Evolutionary conservation across 106 monocot genomes (phyloP), one percentile per base, ranked within the genome.

Genomic region (Hemerocallis citrina): DNA sequence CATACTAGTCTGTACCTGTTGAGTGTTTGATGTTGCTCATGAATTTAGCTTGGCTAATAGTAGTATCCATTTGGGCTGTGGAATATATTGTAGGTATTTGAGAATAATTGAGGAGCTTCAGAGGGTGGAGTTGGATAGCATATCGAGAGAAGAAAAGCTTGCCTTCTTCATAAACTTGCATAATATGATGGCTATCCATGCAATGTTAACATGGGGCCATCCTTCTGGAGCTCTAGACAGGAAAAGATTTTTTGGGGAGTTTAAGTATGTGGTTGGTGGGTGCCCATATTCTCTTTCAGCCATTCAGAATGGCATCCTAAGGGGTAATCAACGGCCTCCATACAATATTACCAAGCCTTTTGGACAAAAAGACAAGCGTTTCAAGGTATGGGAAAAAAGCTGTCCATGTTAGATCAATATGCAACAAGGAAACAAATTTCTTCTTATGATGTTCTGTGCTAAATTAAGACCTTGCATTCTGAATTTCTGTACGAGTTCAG

Each of bases 121-220:
- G 34, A 89, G 93, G 66, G 93, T 89, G 42, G 82, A 85, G 10
- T 59, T 86, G 56, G 72, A 80, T 27, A 64, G 55, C 21, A 58
- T 86, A 34, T 77, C 89, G 17, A 85, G 85, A 44, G 93, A 94
- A 75, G 93, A 94, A 49, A 94, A 83, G 39, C 85, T 94, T 39
- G 76, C 93, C 31, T 94, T 94, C 56, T 94, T 94, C 52, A 85
- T 94, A 59, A 94, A 94, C 70, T 68, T 94, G 9, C 80, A 94
- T 38, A 94, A 94, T 50, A 94, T 89, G 89, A 94, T 94, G 89
- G 79, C 75, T 11, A 83, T 94, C 30, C 89, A 94, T 85, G 89
- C 85, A 27, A 81, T 83, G 68, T 58, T 85, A 34, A 59, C 72
- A 1, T 83, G 70, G 77, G 80, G 93, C 62, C 65, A 72, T 73